A percentile compares a stretch with the other conserved stretches of the same genome.
Conservation (phyloP, 176 grass and related monocot species). For the Elymus sibiricus region DNA sequence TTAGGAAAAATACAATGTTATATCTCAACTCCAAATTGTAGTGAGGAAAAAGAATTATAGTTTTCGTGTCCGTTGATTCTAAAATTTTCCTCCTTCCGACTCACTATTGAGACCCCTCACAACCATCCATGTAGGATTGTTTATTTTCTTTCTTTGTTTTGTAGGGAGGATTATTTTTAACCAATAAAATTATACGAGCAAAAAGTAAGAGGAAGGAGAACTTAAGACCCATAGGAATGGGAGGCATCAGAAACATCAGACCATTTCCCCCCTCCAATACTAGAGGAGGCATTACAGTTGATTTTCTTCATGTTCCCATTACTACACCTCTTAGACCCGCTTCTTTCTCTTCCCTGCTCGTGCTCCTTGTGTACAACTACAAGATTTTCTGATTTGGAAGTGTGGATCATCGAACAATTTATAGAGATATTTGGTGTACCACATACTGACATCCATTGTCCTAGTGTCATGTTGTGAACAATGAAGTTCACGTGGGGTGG, state of each 20-base stretch:
- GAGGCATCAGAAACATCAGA: not conserved
- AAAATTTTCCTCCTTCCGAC: too few relatives aligned
- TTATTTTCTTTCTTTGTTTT: not conserved
- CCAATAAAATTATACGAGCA: too few relatives aligned
- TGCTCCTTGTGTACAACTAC: not conserved
- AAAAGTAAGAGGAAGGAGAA: not conserved
- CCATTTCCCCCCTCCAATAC: not conserved
- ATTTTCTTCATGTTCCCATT: not conserved
- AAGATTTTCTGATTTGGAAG: not conserved
- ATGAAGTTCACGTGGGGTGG: not conserved
- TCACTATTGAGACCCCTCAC: too few relatives aligned
- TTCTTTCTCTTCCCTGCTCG: not conserved
- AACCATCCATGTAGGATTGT: too few relatives aligned
- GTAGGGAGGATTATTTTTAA: not conserved
- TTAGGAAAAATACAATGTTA: too few relatives aligned
- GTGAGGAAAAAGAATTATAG: not conserved
- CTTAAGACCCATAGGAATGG: not conserved
- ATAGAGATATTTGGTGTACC: not conserved
- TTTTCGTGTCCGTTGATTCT: not conserved
- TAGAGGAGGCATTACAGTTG: not conserved
- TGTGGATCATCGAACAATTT: not conserved
- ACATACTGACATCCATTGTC: not conserved
- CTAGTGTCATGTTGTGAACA: not conserved
- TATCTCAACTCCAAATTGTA: not conserved
- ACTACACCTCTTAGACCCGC: not conserved